Base-by-base conservation (phyloP, 2,329 filamentous ascomycete species). In the Claviceps arundinis region DNA sequence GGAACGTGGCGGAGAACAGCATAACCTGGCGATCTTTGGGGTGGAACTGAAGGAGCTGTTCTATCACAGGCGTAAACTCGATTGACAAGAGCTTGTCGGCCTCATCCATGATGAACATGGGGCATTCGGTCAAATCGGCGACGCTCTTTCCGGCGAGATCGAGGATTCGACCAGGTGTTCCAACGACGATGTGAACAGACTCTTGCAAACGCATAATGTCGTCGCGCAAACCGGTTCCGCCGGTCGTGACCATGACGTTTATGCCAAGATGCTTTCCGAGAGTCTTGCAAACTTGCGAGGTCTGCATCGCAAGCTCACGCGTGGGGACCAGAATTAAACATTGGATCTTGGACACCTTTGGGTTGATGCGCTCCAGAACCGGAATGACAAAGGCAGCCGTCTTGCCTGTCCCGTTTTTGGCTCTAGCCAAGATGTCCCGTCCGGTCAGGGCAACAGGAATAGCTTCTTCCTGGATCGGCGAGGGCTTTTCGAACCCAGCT, bases 71-170 rank as follows among this genome's bases (percentile, higher is more conserved):
- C 6, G 93, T 98, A 66, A 98, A 98, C 67, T 98, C 93, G 54
- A 88, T 82, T 6, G 93, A 98, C 49, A 98, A 80, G 55, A 98
- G 82, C 75, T 98, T 98, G 71, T 98, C 93, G 52, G 93, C 93
- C 70, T 98, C 93, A 64, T 98, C 93, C 93, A 98, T 98, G 72
- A 98, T 89, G 67, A 98, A 98, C 65, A 94, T 97, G 62, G 89
- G 85, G 67, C 93, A 97, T 71, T 94, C 86, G 62, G 90, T 94
- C 48, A 98, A 79, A 70, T 98, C 93, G 57, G 93, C 93, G 55
- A 98, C 90, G 58, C 87, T 89, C 74, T 98, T 97, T 68, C 90
- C 89, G 54, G 93, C 91, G 60, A 98, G 74, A 73, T 98, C 93
- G 57, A 97, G 81, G 62, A 98, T 96, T 75, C 93, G 82, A 58